phyloP scores from a whole-genome alignment of 148 eudicot genomes.

The Persicaria tinctoria region DNA sequence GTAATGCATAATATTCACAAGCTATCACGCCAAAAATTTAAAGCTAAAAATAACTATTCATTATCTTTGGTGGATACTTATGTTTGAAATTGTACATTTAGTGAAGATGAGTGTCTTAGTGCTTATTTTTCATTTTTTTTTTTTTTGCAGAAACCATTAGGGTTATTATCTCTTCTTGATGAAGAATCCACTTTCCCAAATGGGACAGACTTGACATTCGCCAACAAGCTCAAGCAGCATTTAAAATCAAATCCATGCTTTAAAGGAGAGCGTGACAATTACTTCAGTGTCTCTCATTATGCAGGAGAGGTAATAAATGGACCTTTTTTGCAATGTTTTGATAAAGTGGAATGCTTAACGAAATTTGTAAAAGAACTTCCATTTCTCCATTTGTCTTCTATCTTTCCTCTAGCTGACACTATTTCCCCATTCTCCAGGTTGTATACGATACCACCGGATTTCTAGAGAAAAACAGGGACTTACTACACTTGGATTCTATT shows the following conservation, averaged over 20 bases:
- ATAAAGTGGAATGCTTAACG: background rate
- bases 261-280: conserved; percentile 77
- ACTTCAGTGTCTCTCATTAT: conserved; percentile 79
- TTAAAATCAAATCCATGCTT: conserved; percentile 61
- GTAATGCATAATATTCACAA: background rate
- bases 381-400: background rate
- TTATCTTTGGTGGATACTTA: background rate
- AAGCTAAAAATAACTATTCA: background rate
- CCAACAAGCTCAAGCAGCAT: conserved; percentile 90
- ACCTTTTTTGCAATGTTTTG: background rate
- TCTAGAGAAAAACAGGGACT: conserved; percentile 91
- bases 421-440: conserved; percentile 32
- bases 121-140: background rate
- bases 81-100: background rate
- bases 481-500: conserved; percentile 71
- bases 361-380: background rate
- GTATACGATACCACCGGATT: conserved; percentile 86
- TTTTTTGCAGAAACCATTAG: conserved; percentile 76
- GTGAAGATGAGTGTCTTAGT: background rate
- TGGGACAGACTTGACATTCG: conserved; percentile 87
- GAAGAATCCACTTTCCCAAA: conserved; percentile 98
- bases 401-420: background rate
- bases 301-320: conserved; percentile 79
- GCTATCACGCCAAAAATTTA: background rate
- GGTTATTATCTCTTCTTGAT: conserved; percentile 74